phyloP scores from a whole-genome alignment of 1,284 basidiomycete genomes.

The Mycena citricolor region DNA sequence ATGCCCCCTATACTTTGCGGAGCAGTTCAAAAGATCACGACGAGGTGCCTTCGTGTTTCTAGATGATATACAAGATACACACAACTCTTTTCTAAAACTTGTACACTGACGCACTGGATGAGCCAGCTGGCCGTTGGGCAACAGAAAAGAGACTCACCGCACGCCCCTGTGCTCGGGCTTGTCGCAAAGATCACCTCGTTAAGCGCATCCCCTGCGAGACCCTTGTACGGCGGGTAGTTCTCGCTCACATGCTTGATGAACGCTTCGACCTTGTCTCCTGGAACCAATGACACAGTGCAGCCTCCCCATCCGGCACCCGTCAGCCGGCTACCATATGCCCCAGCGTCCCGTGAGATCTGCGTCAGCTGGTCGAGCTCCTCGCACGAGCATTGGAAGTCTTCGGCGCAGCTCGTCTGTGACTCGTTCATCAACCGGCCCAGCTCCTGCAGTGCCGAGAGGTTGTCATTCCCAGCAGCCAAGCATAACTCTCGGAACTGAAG shows the following conservation, averaged over 20 bases:
- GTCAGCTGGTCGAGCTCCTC: conserved; percentile 73
- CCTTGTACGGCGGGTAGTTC: conserved; percentile 62
- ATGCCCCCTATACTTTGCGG: too few species aligned
- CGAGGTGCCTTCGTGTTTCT: too few species aligned
- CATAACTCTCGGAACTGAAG: conserved; percentile 71
- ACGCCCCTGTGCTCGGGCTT: conserved; percentile 79
- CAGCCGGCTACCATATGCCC: conserved; percentile 75
- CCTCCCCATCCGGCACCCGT: conserved; percentile 94
- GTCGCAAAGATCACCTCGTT: conserved; percentile 81
- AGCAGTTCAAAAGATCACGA: too few species aligned
- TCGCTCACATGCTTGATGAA: conserved; percentile 67
- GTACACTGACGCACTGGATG: conserved; percentile 20
- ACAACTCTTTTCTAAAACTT: conserved; percentile 12
- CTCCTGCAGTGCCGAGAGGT: conserved; percentile 35
- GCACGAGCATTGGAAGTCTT: conserved; percentile 77
- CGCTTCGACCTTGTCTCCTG: conserved; percentile 59
- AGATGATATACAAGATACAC: conserved; percentile 8
- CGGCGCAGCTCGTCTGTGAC: conserved; percentile 69
- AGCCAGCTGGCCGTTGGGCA: neutral
- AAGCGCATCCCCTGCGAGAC: conserved; percentile 59
- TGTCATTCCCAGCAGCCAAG: conserved; percentile 30
- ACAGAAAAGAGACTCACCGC: conserved; percentile 50
- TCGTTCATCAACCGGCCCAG: conserved; percentile 79
- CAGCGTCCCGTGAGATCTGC: conserved; percentile 58
- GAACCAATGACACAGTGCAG: conserved; percentile 81